A percentile compares a stretch with the other conserved stretches of the same genome.
Evolutionary conservation across 1,284 basidiomycete genomes (phyloP).

Genomic region (Cyathus pygmaeus): DNA sequence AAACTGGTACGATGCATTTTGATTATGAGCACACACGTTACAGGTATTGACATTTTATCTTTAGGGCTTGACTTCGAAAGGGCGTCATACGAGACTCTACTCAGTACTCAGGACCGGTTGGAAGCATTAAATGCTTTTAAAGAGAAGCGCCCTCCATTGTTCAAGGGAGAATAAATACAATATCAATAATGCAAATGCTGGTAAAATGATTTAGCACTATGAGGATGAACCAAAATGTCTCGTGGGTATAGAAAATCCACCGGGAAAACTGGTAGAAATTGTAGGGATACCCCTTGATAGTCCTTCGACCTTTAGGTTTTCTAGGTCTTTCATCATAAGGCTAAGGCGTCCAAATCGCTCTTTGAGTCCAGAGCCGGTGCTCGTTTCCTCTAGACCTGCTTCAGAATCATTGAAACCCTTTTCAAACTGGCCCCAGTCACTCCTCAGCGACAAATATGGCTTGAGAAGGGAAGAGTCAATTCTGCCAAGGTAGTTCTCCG

Average conservation of each 20-base stretch:
- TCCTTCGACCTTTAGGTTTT: slow-evolving; percentile 73
- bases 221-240: slow-evolving; percentile 37
- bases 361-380: slow-evolving; percentile 63
- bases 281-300: slow-evolving; percentile 61
- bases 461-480: slow-evolving; percentile 90
- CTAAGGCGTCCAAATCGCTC: slow-evolving; percentile 80
- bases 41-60: slow-evolving; percentile 19
- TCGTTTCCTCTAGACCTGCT: slow-evolving; percentile 53
- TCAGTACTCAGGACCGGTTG: slow-evolving; percentile 80
- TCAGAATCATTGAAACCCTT: slow-evolving; percentile 75
- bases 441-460: slow-evolving; percentile 91
- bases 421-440: slow-evolving; percentile 87
- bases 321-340: slow-evolving; percentile 86
- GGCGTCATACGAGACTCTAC: slow-evolving; percentile 85
- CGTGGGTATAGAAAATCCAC: slow-evolving; percentile 58
- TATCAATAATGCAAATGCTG: slow-evolving; percentile 12
- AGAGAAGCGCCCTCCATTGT: slow-evolving; percentile 86
- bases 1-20: slow-evolving; percentile 62
- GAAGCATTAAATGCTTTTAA: slow-evolving; percentile 92
- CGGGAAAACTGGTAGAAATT: slow-evolving; percentile 60
- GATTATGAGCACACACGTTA: slow-evolving; percentile 1
- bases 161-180: slow-evolving; percentile 78
- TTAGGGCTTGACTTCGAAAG: slow-evolving; percentile 89
- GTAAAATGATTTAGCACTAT: background rate
- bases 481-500: slow-evolving; percentile 89